These are phyloP conservation scores for Stagonosporopsis cucurbitacearum DNA, from an alignment of 2,329 filamentous ascomycete species.

Conservation along the genomic window DNA sequence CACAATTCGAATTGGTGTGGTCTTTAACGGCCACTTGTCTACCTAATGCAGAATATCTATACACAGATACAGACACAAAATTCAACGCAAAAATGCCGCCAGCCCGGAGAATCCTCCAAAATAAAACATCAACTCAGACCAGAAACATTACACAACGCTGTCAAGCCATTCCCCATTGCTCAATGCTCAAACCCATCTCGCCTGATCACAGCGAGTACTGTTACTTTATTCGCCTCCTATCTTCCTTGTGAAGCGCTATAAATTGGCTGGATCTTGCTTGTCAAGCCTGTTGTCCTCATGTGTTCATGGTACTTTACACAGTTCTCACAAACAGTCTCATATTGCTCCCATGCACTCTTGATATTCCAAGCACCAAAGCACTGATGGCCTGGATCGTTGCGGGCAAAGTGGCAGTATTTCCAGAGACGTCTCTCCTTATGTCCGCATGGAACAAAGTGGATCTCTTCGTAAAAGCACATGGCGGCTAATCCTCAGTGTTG, in stretches of 20 bases:
- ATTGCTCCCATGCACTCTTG: conserved; percentile 62
- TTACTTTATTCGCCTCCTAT: neutral
- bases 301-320: conserved; percentile 17
- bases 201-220: neutral
- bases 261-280: neutral
- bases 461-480: conserved; percentile 77
- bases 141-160: neutral
- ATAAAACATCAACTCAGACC: neutral
- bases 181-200: too few species aligned
- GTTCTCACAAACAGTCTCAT: conserved; percentile 41
- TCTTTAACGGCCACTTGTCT: neutral
- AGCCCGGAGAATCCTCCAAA: neutral
- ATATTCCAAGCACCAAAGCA: conserved; percentile 73
- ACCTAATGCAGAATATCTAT: neutral
- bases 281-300: neutral
- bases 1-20: neutral
- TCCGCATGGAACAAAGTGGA: conserved; percentile 66
- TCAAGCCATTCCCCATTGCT: neutral
- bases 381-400: conserved; percentile 73
- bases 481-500: neutral
- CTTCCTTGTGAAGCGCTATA: neutral
- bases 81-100: neutral
- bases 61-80: too few species aligned
- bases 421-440: conserved; percentile 67
- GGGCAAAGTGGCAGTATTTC: conserved; percentile 76